phyloP scores from a whole-genome alignment of 441 rosid genomes.

The Erodium moschatum region DNA sequence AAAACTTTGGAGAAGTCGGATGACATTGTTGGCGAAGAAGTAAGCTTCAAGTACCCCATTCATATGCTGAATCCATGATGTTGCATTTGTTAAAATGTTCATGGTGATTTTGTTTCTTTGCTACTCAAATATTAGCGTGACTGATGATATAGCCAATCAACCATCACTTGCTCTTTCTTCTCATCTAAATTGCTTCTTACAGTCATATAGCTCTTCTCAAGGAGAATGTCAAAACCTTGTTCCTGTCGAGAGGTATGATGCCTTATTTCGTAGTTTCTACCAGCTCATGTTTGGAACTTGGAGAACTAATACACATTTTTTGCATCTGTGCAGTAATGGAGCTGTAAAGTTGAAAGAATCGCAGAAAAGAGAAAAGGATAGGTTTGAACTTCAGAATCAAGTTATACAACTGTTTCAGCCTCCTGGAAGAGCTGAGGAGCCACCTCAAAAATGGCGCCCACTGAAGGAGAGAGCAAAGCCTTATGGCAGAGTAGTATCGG shows the following conservation, averaged over 20 bases:
- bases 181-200: conserved; percentile 13
- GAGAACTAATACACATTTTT: conserved; percentile 3
- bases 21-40: conserved; percentile 33
- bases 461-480: conserved; percentile 26
- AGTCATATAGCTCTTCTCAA: conserved; percentile 15
- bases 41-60: conserved; percentile 20
- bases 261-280: conserved; percentile 15
- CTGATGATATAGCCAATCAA: neutral
- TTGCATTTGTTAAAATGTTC: neutral
- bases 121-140: neutral
- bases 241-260: conserved; percentile 28
- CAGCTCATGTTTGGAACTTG: neutral
- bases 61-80: neutral
- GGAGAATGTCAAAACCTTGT: conserved; percentile 19
- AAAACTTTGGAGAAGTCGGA: conserved; percentile 30
- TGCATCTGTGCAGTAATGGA: conserved; percentile 22
- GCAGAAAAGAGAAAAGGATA: conserved; percentile 21
- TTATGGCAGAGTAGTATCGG: conserved; percentile 30
- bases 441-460: conserved; percentile 21
- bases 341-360: conserved; percentile 22
- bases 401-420: conserved; percentile 39
- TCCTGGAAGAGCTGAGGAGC: conserved; percentile 33
- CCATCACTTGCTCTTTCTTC: neutral
- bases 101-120: neutral
- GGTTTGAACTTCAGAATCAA: conserved; percentile 32